Conservation (phyloP, 495 filamentous ascomycete genomes). For the Penicillium cinerascens region DNA sequence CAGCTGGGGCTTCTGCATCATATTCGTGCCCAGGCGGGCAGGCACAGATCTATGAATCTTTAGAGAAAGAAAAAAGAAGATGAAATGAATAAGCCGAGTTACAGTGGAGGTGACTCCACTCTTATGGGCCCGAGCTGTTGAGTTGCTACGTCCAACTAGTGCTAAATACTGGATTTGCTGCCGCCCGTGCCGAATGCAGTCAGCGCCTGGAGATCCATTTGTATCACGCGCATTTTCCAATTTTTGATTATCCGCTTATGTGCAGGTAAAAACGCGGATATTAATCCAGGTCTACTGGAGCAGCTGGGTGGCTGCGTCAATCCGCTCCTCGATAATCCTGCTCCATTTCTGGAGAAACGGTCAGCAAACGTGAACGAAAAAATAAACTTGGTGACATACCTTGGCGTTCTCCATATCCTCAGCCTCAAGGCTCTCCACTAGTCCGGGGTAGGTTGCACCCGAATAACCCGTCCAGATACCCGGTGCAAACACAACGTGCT, state of each 20-base stretch:
- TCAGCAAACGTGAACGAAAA: conserved; percentile 1
- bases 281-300: conserved; percentile 23
- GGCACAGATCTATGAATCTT: not conserved
- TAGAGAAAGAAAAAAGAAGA: not conserved
- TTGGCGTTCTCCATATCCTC: conserved; percentile 45
- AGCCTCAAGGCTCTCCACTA: conserved; percentile 58
- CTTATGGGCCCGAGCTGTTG: not conserved
- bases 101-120: not conserved
- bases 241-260: not conserved
- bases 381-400: conserved; percentile 24
- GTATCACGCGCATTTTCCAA: not conserved
- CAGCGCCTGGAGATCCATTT: not conserved
- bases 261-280: not conserved
- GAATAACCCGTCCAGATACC: conserved; percentile 87
- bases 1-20: conserved; percentile 38
- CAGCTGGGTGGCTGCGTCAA: conserved; percentile 36
- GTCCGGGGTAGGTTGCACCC: conserved; percentile 63
- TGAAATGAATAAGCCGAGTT: not conserved
- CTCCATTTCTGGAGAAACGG: conserved; percentile 40
- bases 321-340: conserved; percentile 39
- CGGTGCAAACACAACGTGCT: conserved; percentile 69
- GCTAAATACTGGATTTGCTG: not conserved
- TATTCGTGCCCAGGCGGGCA: no score
- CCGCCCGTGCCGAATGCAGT: not conserved
- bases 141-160: not conserved